Evolutionary conservation across 306 rosid genomes (phyloP).

Genomic region (Medicago lupulina): DNA sequence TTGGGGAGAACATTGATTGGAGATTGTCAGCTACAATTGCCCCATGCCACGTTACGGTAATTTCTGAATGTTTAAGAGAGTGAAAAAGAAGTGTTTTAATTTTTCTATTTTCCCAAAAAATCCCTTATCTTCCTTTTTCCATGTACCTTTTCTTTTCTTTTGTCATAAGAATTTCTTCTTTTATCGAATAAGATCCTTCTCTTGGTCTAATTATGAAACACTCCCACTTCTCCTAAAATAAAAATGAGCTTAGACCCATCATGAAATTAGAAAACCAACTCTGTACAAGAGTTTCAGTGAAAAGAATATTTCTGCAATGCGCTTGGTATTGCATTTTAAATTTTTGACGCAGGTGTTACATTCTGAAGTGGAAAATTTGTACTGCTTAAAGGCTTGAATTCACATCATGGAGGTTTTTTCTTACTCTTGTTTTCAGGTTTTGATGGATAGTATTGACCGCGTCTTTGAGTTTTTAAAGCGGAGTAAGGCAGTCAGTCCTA

Average conservation of each 20-base stretch:
- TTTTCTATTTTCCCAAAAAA: background rate
- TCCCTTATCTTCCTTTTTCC: background rate
- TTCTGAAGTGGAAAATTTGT: constrained; percentile 4
- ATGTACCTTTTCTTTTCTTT: background rate
- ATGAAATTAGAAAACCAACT: background rate
- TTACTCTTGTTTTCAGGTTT: constrained; percentile 59
- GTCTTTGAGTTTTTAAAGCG: constrained; percentile 84
- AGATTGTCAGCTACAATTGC: constrained; percentile 91
- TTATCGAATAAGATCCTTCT: background rate
- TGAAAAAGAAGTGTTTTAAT: constrained; percentile 28
- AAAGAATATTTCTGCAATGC: background rate
- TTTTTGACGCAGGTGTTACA: background rate
- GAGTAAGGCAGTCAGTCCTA: constrained; percentile 94
- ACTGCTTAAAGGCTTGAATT: constrained; percentile 20
- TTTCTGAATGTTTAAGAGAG: constrained; percentile 39
- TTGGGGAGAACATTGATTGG: constrained; percentile 97
- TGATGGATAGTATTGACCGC: constrained; percentile 83
- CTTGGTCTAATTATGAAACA: background rate
- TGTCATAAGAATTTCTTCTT: constrained; percentile 27
- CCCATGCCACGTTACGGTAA: constrained; percentile 94
- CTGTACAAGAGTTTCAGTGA: constrained; percentile 16
- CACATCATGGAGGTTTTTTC: background rate
- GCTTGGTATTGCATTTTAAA: background rate
- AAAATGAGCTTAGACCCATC: background rate
- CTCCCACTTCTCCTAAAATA: background rate